Evolutionary conservation across 331 rosid genomes (phyloP), one percentile per base, ranked within the genome.

Genomic region (Erythrophleum ivorense): DNA sequence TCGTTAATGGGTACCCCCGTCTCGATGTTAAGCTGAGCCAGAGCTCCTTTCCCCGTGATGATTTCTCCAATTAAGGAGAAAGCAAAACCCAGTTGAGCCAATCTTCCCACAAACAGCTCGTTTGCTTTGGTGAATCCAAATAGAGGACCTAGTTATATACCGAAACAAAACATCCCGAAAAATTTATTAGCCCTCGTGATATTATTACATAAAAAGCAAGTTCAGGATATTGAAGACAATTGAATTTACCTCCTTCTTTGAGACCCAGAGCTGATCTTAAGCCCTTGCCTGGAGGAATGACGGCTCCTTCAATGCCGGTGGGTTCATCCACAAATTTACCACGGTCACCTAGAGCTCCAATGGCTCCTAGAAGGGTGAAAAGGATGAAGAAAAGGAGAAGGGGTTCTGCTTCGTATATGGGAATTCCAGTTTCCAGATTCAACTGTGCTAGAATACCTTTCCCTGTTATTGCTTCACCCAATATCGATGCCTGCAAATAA

Each of bases 261-360:
- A 94, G 99, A 80, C 99, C 99, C 79, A 96, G 77, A 21, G 97
- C 92, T 18, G 88, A 62, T 85, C 88, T 85, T 3, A 96, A 0
- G 50, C 95, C 71, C 86, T 92, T 95, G 29, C 99, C 98, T 0
- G 97, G 89, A 57, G 89, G 89, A 74, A 95, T 93, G 52, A 93
- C 92, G 9, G 93, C 97, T 34, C 86, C 82, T 18, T 87, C 89
- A 0, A 89, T 63, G 65, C 96, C 98, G 9, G 97, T 49, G 3
- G 89, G 83, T 24, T 96, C 98, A 18, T 96, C 99, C n/a, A 96
- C 91, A 55, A 96, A 96, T 71, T 3, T 60, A 50, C 99, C 99
- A 83, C 99, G 97, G 87, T 94, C 99, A 52, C 99, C 99, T 14
- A 96, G 75, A 64, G 92, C 99, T 87, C 99, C 99, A 31, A 96